Conservation (phyloP, 139 green algal species). For the Spirogloea muscicola region DNA sequence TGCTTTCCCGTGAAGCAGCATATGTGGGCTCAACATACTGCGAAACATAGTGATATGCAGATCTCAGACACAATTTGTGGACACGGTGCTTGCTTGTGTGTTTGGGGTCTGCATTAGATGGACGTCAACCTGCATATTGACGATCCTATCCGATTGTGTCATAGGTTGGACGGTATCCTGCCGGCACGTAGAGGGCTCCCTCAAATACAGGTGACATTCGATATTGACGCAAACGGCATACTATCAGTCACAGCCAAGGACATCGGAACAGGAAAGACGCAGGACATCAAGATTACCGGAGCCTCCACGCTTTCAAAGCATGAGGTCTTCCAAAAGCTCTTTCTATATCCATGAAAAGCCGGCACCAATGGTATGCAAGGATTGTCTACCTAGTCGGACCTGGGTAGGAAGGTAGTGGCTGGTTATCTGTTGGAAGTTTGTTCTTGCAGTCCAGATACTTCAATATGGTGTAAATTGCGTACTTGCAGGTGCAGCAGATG, state of each 20-base stretch:
- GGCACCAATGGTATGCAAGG: too few relatives aligned
- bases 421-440: too few relatives aligned
- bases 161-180: conserved; percentile 92
- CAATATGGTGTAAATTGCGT: not conserved
- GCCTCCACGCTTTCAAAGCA: conserved; percentile 66
- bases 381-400: too few relatives aligned
- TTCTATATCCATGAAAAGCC: not conserved
- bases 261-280: conserved; percentile 86
- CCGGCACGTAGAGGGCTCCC: conserved; percentile 85
- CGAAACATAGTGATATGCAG: too few relatives aligned
- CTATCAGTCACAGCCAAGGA: conserved; percentile 88
- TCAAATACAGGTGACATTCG: conserved; percentile 95
- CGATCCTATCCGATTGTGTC: too few relatives aligned
- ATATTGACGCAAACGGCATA: conserved; percentile 99
- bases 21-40: too few relatives aligned
- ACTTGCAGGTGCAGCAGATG: conserved; percentile 38
- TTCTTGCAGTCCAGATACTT: not conserved
- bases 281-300: conserved; percentile 96
- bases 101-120: too few relatives aligned
- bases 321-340: conserved; percentile 59
- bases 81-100: too few relatives aligned
- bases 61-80: too few relatives aligned
- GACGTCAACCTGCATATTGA: too few relatives aligned
- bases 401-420: too few relatives aligned
- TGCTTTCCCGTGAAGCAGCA: too few relatives aligned